Conservation (phyloP, 306 rosid species). For the Dalbergia oliveri region DNA sequence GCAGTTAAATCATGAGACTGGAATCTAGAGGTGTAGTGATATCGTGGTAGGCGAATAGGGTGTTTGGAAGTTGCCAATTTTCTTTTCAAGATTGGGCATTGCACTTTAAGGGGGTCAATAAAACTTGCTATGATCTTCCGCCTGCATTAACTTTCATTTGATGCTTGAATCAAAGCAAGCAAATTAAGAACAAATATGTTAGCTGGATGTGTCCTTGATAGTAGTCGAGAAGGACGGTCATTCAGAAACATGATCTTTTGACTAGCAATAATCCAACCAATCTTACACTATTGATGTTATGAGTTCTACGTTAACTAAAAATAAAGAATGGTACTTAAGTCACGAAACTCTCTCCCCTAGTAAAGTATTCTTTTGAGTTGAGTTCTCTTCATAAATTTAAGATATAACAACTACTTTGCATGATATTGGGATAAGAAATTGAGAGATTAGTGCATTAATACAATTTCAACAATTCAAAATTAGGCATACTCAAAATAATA, state of each 20-base stretch:
- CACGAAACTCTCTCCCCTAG: no score
- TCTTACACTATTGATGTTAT: conserved; percentile 11
- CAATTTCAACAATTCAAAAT: no score
- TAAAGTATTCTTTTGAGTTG: no score
- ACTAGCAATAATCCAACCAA: conserved; percentile 41
- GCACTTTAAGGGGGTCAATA: conserved; percentile 32
- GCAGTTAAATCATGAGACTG: conserved; percentile 32
- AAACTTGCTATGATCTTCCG: conserved; percentile 16
- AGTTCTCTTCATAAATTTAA: no score
- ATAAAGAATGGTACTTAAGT: no score
- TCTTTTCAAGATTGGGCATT: not conserved
- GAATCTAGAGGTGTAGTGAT: conserved; percentile 54
- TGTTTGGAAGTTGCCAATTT: conserved; percentile 33
- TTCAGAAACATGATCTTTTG: conserved; percentile 50
- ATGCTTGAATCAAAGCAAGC: conserved; percentile 28
- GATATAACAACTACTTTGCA: not conserved
- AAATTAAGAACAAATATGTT: not conserved
- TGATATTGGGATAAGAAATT: not conserved
- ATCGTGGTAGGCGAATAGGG: conserved; percentile 21
- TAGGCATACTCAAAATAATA: no score
- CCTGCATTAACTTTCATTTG: conserved; percentile 6
- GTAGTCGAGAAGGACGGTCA: conserved; percentile 46
- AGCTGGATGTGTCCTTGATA: conserved; percentile 49
- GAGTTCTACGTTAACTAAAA: no score
- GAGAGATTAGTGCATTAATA: no score